Percentiles rank a stretch among this genome's conserved stretches.
phyloP scores from a whole-genome alignment of 768 basidiomycete genomes.

The Boletus sp. region DNA sequence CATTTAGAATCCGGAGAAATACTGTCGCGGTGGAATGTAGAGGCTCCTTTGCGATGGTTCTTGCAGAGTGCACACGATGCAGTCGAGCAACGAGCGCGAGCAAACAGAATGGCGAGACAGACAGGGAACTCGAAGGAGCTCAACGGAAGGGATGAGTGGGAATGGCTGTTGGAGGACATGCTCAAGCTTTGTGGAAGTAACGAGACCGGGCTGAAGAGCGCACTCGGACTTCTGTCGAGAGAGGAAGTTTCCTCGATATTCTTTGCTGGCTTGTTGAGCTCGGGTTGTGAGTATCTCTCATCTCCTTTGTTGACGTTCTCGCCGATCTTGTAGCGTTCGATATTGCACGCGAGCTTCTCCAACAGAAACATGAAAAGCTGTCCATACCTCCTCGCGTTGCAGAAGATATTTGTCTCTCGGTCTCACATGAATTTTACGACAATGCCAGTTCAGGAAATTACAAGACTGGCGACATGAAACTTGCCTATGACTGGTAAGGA shows the following conservation, averaged over 20 bases:
- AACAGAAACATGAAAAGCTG: conserved; percentile 43
- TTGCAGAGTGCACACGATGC: conserved; percentile 68
- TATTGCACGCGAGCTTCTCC: conserved; percentile 64
- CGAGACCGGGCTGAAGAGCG: conserved; percentile 64
- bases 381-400: conserved; percentile 48
- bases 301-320: conserved; percentile 1
- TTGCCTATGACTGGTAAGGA: conserved; percentile 90
- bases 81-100: conserved; percentile 77
- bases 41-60: conserved; percentile 88
- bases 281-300: conserved; percentile 68
- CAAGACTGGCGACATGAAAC: conserved; percentile 92
- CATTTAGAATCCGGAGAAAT: conserved; percentile 95
- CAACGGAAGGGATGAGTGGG: conserved; percentile 74
- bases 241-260: conserved; percentile 82
- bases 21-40: conserved; percentile 81
- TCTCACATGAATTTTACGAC: conserved; percentile 91
- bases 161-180: conserved; percentile 89
- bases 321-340: conserved; percentile 50
- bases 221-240: conserved; percentile 72
- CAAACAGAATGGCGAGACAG: conserved; percentile 79
- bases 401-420: conserved; percentile 78
- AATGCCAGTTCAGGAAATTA: conserved; percentile 92
- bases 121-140: conserved; percentile 57
- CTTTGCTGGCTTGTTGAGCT: conserved; percentile 80
- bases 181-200: conserved; percentile 66